phyloP scores from a whole-genome alignment of 2,329 filamentous ascomycete species.

The Talaromyces sp. region DNA sequence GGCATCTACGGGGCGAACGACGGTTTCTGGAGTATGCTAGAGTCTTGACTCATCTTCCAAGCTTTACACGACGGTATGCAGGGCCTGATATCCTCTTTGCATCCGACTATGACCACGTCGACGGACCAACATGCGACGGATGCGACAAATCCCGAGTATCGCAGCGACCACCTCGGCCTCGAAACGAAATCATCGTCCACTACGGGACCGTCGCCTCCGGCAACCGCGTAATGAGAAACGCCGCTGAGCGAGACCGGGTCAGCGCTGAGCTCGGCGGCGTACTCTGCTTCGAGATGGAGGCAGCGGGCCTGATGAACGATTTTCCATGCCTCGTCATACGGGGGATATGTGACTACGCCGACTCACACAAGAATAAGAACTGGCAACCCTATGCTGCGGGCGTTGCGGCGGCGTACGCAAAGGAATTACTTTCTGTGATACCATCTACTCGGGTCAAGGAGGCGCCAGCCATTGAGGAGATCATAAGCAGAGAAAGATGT shows the following conservation, averaged over 20 bases:
- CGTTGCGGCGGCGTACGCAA: not conserved
- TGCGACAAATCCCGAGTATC: not conserved
- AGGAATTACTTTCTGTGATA: not conserved
- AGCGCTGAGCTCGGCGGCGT: not conserved
- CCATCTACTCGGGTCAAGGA: not conserved
- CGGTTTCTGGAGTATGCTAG: not conserved
- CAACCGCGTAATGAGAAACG: constrained; percentile 5
- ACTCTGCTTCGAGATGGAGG: constrained; percentile 13
- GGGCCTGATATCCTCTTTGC: not conserved
- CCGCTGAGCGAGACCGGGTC: not conserved
- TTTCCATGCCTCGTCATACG: constrained; percentile 13
- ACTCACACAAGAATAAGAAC: constrained; percentile 11
- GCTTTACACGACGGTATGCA: not conserved
- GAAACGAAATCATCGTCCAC: not conserved
- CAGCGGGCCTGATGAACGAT: not conserved
- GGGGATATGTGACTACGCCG: constrained; percentile 8
- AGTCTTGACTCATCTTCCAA: not conserved
- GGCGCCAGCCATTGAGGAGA: not conserved
- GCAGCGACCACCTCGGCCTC: not conserved
- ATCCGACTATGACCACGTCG: not conserved
- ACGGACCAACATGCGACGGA: not conserved
- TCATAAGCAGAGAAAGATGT: not conserved
- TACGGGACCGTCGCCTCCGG: constrained; percentile 3
- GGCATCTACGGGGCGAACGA: no score
- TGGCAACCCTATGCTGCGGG: constrained; percentile 9